Base-by-base conservation (phyloP, 305 asterid species). In the Fraxinus sp. region DNA sequence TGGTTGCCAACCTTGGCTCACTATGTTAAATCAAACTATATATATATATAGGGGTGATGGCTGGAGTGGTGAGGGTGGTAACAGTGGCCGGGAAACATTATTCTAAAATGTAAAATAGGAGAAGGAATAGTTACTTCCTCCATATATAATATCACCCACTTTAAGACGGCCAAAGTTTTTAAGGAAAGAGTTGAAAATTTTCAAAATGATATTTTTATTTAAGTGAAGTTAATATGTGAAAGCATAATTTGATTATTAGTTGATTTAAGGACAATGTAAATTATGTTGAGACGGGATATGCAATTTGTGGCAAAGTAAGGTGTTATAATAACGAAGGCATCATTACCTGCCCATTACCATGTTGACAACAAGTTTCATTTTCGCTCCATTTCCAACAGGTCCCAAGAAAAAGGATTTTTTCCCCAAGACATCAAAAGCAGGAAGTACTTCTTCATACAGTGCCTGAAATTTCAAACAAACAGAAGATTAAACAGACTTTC, bases 341-440 rank as follows among this genome's bases (percentile, higher is more conserved):
- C 64, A 62, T 83, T 90, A 95, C 99, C 98, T 95, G 87, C 99
- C 98, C 99, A 95, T 95, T 49, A 94, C 88, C 99, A 95, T 95
- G 92, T 95, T 94, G 59, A 95, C 98, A 41, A 95, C 97, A 83
- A 95, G 98, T 90, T 95, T 95, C 99, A 94, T 94, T 89, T 90
- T 95, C 66, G 99, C 99, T 76, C 99, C 99, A 86, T 92, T 94
- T 79, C 99, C 99, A 78, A 95, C 93, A 78, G 91, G 78, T 70
- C 97, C 99, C 79, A 95, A 86, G 88, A 87, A 94, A 85, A 95
- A 94, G 0, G 98, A 94, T 88, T 93, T 94, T 83, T 94, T 95
- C 59, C 99, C 99, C 92, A 95, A 75, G 80, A 93, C 90, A 30
- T 94, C 94, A 74, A 95, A 95, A 83, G 97, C 97, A 82, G 98